These are phyloP conservation scores for Talaromyces nanjingensis DNA, from an alignment of 495 filamentous ascomycete genomes.

Conservation along the genomic window DNA sequence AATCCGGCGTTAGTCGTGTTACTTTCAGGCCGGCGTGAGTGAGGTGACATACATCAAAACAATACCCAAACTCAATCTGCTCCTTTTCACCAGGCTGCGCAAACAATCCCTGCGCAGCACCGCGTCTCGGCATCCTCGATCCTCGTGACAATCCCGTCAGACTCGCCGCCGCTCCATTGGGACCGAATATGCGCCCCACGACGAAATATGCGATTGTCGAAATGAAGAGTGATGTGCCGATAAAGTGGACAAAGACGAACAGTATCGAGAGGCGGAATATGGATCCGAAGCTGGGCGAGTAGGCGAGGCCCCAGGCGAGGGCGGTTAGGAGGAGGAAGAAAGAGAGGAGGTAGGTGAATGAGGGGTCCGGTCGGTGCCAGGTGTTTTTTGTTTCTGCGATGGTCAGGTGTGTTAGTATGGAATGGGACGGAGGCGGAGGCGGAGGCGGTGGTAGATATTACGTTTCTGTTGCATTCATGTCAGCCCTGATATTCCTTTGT, in stretches of 20 bases:
- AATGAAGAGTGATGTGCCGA: slow-evolving; percentile 52
- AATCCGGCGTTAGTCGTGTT: neutral
- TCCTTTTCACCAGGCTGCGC: slow-evolving; percentile 48
- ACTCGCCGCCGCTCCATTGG: slow-evolving; percentile 37
- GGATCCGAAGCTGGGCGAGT: slow-evolving; percentile 47
- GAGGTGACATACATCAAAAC: slow-evolving; percentile 55
- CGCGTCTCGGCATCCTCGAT: slow-evolving; percentile 40
- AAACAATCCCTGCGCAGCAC: slow-evolving; percentile 51
- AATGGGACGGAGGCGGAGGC: neutral
- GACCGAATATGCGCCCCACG: slow-evolving; percentile 56
- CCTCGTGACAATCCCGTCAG: slow-evolving; percentile 30
- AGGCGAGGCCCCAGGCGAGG: slow-evolving; percentile 67
- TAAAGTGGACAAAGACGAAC: slow-evolving; percentile 64
- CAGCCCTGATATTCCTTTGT: neutral
- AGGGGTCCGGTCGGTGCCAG: slow-evolving; percentile 69
- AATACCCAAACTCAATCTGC: slow-evolving; percentile 69
- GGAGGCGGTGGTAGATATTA: neutral
- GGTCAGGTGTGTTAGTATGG: slow-evolving; percentile 6
- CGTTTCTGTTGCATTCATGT: neutral
- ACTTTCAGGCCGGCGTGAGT: no score
- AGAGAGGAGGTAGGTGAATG: slow-evolving; percentile 70
- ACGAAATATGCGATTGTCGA: slow-evolving; percentile 59
- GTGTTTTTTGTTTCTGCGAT: slow-evolving; percentile 66
- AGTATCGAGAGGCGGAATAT: slow-evolving; percentile 55
- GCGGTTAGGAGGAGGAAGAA: slow-evolving; percentile 69